Conservation (phyloP, 495 filamentous ascomycete genomes). For the Aspergillus indologenus region DNA sequence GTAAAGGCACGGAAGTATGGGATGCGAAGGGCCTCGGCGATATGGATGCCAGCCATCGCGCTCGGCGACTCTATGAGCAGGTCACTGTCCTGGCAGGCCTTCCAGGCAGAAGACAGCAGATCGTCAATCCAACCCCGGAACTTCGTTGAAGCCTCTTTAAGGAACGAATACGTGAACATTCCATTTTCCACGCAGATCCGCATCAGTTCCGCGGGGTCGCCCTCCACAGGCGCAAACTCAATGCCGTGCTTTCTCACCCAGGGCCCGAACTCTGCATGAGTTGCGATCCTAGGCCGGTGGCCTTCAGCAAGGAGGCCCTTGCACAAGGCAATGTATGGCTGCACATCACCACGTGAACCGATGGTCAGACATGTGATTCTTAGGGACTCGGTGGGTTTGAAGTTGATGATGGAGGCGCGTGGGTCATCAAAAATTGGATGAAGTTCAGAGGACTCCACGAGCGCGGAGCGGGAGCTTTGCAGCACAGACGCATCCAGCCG, state of each 20-base stretch:
- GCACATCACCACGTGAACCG: slow-evolving; percentile 92
- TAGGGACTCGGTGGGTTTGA: slow-evolving; percentile 81
- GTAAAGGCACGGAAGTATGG: slow-evolving; percentile 98
- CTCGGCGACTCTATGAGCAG: slow-evolving; percentile 93
- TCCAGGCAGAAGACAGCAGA: slow-evolving; percentile 79
- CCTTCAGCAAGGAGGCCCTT: slow-evolving; percentile 86
- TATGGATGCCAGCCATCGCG: slow-evolving; percentile 97
- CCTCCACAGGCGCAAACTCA: slow-evolving; percentile 81
- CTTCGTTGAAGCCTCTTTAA: slow-evolving; percentile 80
- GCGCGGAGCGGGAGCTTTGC: slow-evolving; percentile 49
- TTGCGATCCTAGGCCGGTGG: slow-evolving; percentile 83
- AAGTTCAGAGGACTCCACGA: slow-evolving; percentile 42
- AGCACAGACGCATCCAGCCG: slow-evolving; percentile 58
- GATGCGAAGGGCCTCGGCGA: slow-evolving; percentile 90
- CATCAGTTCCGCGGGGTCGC: slow-evolving; percentile 94
- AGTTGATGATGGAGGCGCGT: slow-evolving; percentile 87
- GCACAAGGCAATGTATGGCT: slow-evolving; percentile 95
- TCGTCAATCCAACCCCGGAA: slow-evolving; percentile 94
- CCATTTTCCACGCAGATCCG: slow-evolving; percentile 93
- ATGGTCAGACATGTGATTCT: slow-evolving; percentile 94
- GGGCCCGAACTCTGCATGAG: slow-evolving; percentile 80
- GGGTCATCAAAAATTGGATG: slow-evolving; percentile 88
- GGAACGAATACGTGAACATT: slow-evolving; percentile 92
- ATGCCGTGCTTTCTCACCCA: slow-evolving; percentile 93
- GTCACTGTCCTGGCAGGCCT: slow-evolving; percentile 81